Percentiles rank a stretch among this genome's conserved stretches.
Evolutionary conservation across 2,329 filamentous ascomycete species (phyloP).

Genomic region (Tolypocladium inflatum): DNA sequence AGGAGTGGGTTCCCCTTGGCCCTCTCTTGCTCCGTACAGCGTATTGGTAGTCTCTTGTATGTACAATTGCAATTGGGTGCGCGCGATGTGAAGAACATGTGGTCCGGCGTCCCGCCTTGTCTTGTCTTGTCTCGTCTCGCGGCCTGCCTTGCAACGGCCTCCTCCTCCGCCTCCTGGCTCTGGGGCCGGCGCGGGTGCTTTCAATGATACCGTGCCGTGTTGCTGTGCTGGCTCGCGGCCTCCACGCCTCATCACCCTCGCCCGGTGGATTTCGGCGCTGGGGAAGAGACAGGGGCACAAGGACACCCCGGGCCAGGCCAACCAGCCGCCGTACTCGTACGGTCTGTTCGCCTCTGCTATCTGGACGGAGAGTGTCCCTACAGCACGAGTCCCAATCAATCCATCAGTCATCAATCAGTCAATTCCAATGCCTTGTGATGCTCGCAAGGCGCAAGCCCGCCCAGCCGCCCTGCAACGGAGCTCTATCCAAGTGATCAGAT

Average conservation of each 20-base stretch:
- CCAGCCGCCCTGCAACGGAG: not conserved
- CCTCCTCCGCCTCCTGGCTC: not conserved
- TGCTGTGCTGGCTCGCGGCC: not conserved
- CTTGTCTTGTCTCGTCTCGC: constrained; percentile 1
- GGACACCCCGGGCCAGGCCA: not conserved
- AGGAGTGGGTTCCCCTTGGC: not conserved
- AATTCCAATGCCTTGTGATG: not conserved
- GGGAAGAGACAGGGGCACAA: not conserved
- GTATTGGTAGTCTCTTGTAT: not conserved
- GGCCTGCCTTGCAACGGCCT: not conserved
- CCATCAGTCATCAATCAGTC: not conserved
- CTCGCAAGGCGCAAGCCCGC: not conserved
- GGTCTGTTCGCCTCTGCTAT: not conserved
- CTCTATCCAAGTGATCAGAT: not conserved
- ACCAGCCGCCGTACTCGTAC: not conserved
- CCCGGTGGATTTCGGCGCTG: constrained; percentile 2
- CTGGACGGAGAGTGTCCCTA: not conserved
- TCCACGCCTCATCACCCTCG: not conserved
- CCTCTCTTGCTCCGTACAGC: not conserved
- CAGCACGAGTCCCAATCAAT: not conserved
- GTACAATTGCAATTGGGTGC: not conserved
- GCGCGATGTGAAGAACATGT: not conserved
- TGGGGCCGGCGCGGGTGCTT: not conserved
- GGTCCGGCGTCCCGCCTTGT: constrained; percentile 5
- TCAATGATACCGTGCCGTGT: not conserved